Conservation (phyloP, 306 rosid genomes). For the Senna siamea region DNA sequence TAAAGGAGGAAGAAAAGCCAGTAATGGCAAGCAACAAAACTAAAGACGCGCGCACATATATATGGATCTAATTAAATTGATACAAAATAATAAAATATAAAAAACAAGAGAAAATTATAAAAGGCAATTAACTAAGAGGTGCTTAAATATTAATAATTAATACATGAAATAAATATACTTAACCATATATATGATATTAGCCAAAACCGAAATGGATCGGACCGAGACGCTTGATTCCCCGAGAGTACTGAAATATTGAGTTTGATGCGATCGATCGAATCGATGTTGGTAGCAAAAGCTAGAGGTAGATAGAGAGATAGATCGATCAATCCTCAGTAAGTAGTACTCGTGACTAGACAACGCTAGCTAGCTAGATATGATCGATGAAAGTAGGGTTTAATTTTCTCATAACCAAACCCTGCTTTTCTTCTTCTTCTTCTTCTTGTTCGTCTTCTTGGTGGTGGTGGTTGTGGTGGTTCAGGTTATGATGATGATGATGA, state of each 20-base stretch:
- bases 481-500: constrained; percentile 16
- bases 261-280: constrained; percentile 34
- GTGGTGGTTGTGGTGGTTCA: no score
- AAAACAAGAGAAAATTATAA: no score
- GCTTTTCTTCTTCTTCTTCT: no score
- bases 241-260: constrained; percentile 35
- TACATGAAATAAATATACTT: neutral
- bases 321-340: constrained; percentile 14
- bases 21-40: neutral
- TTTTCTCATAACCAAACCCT: no score
- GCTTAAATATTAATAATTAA: no score
- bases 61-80: constrained; percentile 11
- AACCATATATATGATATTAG: constrained; percentile 32
- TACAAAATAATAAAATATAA: constrained; percentile 26
- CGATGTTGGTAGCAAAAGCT: constrained; percentile 8
- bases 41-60: neutral
- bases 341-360: constrained; percentile 15
- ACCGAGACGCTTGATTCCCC: constrained; percentile 99
- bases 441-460: no score
- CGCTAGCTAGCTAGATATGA: constrained; percentile 7
- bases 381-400: no score
- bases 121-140: no score
- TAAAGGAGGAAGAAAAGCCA: neutral
- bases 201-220: no score
- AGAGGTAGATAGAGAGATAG: no score